phyloP scores from a whole-genome alignment of 2,329 filamentous ascomycete genomes.

The Drechslerella coelobrocha region DNA sequence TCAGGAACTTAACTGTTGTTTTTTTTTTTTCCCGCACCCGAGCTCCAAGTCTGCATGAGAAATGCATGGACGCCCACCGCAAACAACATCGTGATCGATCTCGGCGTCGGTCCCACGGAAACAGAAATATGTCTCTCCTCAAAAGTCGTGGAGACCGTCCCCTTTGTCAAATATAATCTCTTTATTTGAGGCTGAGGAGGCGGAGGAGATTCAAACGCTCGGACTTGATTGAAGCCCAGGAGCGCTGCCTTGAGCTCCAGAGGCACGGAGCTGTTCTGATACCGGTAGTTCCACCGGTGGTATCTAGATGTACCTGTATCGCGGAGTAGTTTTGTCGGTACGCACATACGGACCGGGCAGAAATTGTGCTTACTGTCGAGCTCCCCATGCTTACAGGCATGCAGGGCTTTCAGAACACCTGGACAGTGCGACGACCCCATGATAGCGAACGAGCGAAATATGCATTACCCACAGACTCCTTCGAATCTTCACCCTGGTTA shows the following conservation, averaged over 20 bases:
- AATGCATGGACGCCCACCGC: not conserved
- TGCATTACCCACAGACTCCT: constrained; percentile 1
- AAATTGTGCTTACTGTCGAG: not conserved
- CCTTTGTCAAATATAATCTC: no score
- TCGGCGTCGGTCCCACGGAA: not conserved
- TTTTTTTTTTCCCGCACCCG: not conserved
- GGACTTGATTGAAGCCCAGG: not conserved
- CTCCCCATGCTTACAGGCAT: not conserved
- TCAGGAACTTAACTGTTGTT: not conserved
- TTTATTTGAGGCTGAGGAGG: not conserved
- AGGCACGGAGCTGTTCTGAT: not conserved
- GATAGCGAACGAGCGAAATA: not conserved
- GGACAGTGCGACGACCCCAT: not conserved
- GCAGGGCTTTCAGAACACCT: no score
- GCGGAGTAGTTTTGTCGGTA: not conserved
- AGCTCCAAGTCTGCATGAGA: not conserved
- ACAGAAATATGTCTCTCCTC: constrained; percentile 2
- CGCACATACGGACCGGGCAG: not conserved
- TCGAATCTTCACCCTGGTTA: no score
- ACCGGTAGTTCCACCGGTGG: not conserved
- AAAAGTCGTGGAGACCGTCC: not conserved
- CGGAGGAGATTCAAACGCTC: not conserved
- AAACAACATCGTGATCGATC: not conserved
- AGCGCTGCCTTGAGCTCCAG: not conserved
- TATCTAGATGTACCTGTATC: not conserved